Base-by-base conservation (phyloP, 2,329 filamentous ascomycete genomes). In the Sporothrix phasma region DNA sequence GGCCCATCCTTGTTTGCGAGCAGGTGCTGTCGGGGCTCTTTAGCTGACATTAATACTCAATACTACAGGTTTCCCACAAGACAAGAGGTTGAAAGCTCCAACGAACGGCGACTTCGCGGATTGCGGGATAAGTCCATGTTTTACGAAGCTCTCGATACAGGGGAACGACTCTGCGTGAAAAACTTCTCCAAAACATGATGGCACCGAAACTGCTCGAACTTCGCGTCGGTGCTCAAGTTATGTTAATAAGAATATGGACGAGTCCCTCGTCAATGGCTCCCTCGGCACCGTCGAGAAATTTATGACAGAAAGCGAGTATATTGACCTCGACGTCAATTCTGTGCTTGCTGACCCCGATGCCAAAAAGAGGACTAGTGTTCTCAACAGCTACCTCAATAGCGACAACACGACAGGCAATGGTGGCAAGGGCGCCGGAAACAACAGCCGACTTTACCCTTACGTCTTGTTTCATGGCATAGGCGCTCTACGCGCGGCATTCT, bases 161-260 rank as follows among this genome's bases (percentile, higher is more conserved):
- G 93, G 46, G 90, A 96, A 68, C 80, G 19, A 76, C 79, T 0
- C 75, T 88, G 43, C 87, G 90, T 37, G 91, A 96, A 53, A 92
- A 86, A 72, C 76, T 97, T 0, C 79, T 99, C 5, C 76, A 83
- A 5, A 96, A 93, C 72, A 96, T 95, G 84, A 97, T 99, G 89
- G 92, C 94, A 0, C 92, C 94, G 0, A 88, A 88, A 69, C 72
- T 76, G 0, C 84, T 99, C 22, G 85, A 89, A 39, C 77, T 99
- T 34, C 97, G 97, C 74, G 88, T 94, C 67, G 90, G 92, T 10
- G 90, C 94, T 0, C 95, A 99, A 73, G 95, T 99, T 51, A 99
- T 99, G 94, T 80, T 99, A n/a, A 97, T 99, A 99, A 99, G 75
- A 99, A 99, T 70, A 88, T 97, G 77, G 94, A 99, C 72, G 91